Evolutionary conservation across 1,284 basidiomycete genomes (phyloP).

Genomic region (Melampsora abietis-canadensis): DNA sequence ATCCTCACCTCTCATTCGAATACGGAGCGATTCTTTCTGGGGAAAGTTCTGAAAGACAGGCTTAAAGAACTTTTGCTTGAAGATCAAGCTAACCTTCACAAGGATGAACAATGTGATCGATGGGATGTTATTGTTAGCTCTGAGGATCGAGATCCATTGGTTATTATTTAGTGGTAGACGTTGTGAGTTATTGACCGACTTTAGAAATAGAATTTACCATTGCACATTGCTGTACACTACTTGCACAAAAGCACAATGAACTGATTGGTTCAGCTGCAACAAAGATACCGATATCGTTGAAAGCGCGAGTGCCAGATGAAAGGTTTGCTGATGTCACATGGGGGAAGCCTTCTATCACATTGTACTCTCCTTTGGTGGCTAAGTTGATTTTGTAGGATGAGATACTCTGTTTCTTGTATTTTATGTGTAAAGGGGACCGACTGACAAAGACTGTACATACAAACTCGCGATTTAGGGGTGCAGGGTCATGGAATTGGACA

Average conservation of each 20-base stretch:
- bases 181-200: neutral
- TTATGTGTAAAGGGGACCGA: no score
- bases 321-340: no score
- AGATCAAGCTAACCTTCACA: slow-evolving; percentile 7
- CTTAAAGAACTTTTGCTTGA: slow-evolving; percentile 19
- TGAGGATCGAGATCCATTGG: slow-evolving; percentile 35
- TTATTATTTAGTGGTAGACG: slow-evolving; percentile 13
- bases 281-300: no score
- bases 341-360: no score
- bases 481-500: no score
- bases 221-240: neutral
- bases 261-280: no score
- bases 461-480: no score
- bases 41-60: slow-evolving; percentile 12
- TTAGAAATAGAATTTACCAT: neutral
- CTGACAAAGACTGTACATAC: no score
- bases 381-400: no score
- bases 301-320: no score
- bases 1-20: slow-evolving; percentile 38
- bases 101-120: neutral
- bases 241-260: neutral
- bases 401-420: no score
- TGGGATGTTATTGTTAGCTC: slow-evolving; percentile 30
- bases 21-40: slow-evolving; percentile 34
- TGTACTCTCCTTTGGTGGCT: no score